phyloP scores from a whole-genome alignment of 768 basidiomycete genomes.

The Kondoa subrosea region DNA sequence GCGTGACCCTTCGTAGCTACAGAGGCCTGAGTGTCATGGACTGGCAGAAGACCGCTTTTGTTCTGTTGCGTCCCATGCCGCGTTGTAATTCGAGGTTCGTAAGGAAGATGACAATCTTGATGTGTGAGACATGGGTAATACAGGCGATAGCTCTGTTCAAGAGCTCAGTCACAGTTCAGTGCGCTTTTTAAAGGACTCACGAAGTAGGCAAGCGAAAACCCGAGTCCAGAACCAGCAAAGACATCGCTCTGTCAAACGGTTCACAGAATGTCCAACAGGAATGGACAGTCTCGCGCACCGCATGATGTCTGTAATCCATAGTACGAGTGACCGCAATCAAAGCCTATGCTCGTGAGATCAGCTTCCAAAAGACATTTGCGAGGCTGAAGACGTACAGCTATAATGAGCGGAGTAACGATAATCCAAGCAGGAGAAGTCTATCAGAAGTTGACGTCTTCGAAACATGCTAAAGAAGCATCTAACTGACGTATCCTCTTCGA shows the following conservation, averaged over 20 bases:
- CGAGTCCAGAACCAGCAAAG: not conserved
- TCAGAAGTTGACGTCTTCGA: slow-evolving; percentile 21
- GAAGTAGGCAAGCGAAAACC: not conserved
- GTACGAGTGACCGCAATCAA: not conserved
- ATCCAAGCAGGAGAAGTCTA: slow-evolving; percentile 64
- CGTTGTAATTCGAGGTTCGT: not conserved
- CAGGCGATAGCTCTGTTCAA: not conserved
- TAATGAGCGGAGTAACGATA: slow-evolving; percentile 55
- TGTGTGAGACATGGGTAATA: not conserved
- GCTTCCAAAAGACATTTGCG: slow-evolving; percentile 57
- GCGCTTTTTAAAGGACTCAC: not conserved
- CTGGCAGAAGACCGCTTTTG: not conserved
- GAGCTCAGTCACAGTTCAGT: not conserved
- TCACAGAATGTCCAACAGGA: not conserved
- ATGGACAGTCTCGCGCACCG: not conserved
- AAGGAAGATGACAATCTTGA: not conserved
- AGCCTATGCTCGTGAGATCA: not conserved
- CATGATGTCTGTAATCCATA: slow-evolving; percentile 20
- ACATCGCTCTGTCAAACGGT: not conserved
- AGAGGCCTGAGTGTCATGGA: not conserved
- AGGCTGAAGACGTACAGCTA: slow-evolving; percentile 47
- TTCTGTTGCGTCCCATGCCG: not conserved
- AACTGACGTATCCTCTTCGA: slow-evolving; percentile 33
- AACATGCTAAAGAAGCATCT: not conserved
- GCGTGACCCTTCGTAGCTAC: not conserved